Base-by-base conservation (phyloP, 345 rosid genomes). In the Microthlaspi erraticum region DNA sequence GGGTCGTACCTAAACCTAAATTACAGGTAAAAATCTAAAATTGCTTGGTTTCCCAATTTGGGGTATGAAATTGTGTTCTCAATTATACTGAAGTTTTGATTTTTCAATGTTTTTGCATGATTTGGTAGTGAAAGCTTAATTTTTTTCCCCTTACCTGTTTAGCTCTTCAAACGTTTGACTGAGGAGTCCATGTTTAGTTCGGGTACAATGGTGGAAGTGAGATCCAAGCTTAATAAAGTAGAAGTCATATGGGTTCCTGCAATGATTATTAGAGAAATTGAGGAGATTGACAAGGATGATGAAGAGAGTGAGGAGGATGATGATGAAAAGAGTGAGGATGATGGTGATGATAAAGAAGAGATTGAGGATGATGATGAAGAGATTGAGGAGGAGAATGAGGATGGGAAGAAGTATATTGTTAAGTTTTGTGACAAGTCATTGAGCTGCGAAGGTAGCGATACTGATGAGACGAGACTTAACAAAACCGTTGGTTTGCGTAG, bases 231-330 rank as follows among this genome's bases (percentile, higher is more conserved):
- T 77, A 73, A n/a, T 31, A n/a, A 54, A 79, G 70, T 0, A 66
- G 72, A 34, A 37, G 87, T 78, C 65, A 65, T 79, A 41, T 87
- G 93, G 93, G 61, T 78, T 62, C 88, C 86, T 54, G 84, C 87
- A 36, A 52, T 82, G 20, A 78, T 87, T 37, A 66, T 87, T 18
- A 80, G 82, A 72, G 88, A 83, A 75, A 48, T 83, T 11, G 29
- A 61, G 34, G 61, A 48, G 31, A 68, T 26, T 26, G 29, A 26
- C 4, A 26, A 26, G 29, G 29, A 26, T 23, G 26, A 26, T 26
- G 29, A 26, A 26, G 29, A 26, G 29, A 26, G 29, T 26, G 4
- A 26, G 29, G 29, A 26, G 4, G 29, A 26, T 26, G 29, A 2
- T 2, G 29, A 26, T 26, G 29, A 26, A 23, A 4, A 23, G 29